Evolutionary conservation across 1,284 basidiomycete species (phyloP).

Genomic region (Ustilago curta): DNA sequence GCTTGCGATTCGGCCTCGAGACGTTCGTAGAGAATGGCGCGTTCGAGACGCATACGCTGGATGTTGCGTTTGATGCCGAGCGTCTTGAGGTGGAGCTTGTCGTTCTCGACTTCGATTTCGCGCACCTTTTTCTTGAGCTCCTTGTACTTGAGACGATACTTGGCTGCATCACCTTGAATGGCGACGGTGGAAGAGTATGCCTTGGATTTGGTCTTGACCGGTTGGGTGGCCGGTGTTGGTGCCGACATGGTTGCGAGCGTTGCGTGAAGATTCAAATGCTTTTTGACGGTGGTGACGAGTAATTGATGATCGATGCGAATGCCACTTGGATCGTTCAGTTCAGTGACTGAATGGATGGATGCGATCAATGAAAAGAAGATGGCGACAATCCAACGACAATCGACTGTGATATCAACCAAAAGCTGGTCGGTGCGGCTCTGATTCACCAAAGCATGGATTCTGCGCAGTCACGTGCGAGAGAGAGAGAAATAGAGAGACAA

Average conservation of each 20-base stretch:
- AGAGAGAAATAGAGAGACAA: not conserved
- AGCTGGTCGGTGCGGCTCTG: slow-evolving; percentile 16
- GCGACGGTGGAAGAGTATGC: slow-evolving; percentile 66
- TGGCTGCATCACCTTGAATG: slow-evolving; percentile 77
- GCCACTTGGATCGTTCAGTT: too few species aligned
- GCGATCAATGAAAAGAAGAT: not conserved
- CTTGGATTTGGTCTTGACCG: slow-evolving; percentile 64
- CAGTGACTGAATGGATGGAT: not conserved
- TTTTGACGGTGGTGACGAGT: not conserved
- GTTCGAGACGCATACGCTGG: slow-evolving; percentile 86
- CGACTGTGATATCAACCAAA: slow-evolving; percentile 2
- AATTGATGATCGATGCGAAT: not conserved
- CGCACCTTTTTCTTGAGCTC: slow-evolving; percentile 88
- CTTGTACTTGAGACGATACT: slow-evolving; percentile 89
- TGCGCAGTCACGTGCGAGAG: slow-evolving; percentile 31
- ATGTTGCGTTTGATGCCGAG: slow-evolving; percentile 84
- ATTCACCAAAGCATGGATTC: not conserved
- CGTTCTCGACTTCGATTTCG: slow-evolving; percentile 90
- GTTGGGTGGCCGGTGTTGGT: slow-evolving; percentile 41
- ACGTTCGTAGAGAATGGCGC: slow-evolving; percentile 73
- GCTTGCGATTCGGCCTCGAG: slow-evolving; percentile 55
- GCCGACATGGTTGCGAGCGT: slow-evolving; percentile 28
- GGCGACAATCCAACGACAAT: too few species aligned
- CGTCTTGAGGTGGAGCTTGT: slow-evolving; percentile 84
- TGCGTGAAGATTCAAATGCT: not conserved